These are phyloP conservation scores for Setomelanomma holmii DNA, from an alignment of 2,329 filamentous ascomycete genomes.

Conservation along the genomic window DNA sequence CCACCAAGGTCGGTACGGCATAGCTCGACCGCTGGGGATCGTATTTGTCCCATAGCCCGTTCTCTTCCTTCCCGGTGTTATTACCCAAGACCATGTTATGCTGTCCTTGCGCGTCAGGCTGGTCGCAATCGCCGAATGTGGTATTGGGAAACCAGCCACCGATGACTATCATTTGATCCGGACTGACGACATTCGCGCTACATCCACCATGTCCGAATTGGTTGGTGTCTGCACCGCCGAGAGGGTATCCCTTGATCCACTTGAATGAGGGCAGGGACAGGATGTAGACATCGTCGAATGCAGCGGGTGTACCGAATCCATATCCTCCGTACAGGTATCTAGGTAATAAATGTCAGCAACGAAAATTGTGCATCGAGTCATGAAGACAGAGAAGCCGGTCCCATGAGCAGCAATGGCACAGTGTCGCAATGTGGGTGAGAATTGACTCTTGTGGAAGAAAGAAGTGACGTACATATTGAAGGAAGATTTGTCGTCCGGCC, in stretches of 20 bases:
- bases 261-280: slow-evolving; percentile 68
- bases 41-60: slow-evolving; percentile 61
- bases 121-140: slow-evolving; percentile 59
- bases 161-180: slow-evolving; percentile 68
- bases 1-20: slow-evolving; percentile 60
- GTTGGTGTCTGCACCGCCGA: slow-evolving; percentile 44
- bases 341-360: background rate
- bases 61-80: slow-evolving; percentile 51
- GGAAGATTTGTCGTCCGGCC: slow-evolving; percentile 65
- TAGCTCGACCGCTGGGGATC: slow-evolving; percentile 60
- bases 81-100: slow-evolving; percentile 64
- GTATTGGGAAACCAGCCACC: slow-evolving; percentile 63
- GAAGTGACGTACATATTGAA: slow-evolving; percentile 65
- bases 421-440: no score
- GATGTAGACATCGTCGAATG: slow-evolving; percentile 69
- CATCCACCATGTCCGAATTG: slow-evolving; percentile 62
- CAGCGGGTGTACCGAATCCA: slow-evolving; percentile 57
- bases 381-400: no score
- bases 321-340: slow-evolving; percentile 69
- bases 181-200: slow-evolving; percentile 63
- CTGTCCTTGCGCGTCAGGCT: slow-evolving; percentile 60
- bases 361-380: background rate
- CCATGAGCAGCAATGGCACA: no score
- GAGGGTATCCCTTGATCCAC: slow-evolving; percentile 65
- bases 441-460: background rate